Conservation (phyloP, 176 grass and related monocot species). For the Carex myosuroides region DNA sequence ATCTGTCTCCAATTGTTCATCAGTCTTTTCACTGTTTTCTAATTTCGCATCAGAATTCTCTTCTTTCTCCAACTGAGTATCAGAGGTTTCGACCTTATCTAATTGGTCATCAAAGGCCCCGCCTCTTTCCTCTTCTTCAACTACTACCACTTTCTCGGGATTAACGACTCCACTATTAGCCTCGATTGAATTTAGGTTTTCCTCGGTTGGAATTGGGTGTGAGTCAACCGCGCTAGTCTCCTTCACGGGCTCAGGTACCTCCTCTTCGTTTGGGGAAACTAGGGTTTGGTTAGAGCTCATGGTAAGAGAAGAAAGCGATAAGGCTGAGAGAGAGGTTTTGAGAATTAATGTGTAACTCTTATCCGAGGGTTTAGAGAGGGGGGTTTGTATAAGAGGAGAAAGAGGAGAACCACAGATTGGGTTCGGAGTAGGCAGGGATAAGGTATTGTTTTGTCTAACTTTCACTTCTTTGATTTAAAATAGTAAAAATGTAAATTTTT, state of each 20-base stretch:
- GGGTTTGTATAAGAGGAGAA: not conserved
- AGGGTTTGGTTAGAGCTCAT: conserved; percentile 29
- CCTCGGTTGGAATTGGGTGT: not conserved
- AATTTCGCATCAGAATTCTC: not conserved
- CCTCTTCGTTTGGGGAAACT: conserved; percentile 11
- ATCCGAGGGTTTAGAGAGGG: conserved; percentile 20
- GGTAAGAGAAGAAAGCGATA: conserved; percentile 12
- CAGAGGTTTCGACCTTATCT: not conserved
- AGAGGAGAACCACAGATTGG: conserved; percentile 18
- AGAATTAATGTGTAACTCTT: not conserved
- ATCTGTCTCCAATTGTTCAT: conserved; percentile 18
- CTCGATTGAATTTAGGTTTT: conserved; percentile 18
- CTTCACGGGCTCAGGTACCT: conserved; percentile 3
- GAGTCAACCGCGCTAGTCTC: not conserved
- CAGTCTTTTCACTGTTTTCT: not conserved
- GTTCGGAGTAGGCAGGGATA: conserved; percentile 4
- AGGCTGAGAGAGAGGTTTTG: conserved; percentile 12
- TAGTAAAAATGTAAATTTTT: not conserved
- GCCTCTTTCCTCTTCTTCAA: not conserved
- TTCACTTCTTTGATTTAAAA: not conserved
- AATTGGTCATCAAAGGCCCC: not conserved
- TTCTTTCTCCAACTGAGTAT: not conserved
- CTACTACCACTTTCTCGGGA: not conserved
- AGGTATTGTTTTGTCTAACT: not conserved
- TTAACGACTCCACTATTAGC: not conserved